Base-by-base conservation (phyloP, 371 early-diverging fungal species). In the Apophysomyces ossiformis region DNA sequence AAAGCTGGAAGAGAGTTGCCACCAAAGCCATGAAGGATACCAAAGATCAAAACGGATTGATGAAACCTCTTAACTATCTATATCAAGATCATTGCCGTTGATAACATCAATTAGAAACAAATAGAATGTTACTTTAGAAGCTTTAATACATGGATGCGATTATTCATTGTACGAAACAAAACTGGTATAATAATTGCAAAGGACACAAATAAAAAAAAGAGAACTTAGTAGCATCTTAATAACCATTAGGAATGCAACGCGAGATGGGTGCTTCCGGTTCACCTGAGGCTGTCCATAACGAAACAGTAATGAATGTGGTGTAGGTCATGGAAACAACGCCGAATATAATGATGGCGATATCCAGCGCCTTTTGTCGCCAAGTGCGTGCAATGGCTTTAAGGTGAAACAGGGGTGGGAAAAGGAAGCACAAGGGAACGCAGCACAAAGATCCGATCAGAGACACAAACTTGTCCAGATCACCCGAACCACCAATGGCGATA, bases 331-430 rank as follows among this genome's bases (percentile, higher is more conserved):
- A 89, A 1, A 88, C 45, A 7, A 86, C 58, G 41, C 94, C 96
- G 84, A 95, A 92, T 15, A 82, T 63, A 57, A 89, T 78, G 26
- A 94, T 72, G n/a, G 78, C 60, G 7, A 85, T 69, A 72, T 94
- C 93, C 39, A 71, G 58, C 1, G 68, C 59, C 56, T 74, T 78
- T 60, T 76, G 73, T 7, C 65, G 50, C 71, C 73, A 75, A 1
- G 72, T 72, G 15, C 54, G 65, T 37, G 92, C 86, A 45, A 86
- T 77, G 0, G 83, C 89, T 68, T 85, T 90, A 70, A 77, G 77
- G 76, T 94, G 94, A 84, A 95, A 93, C 38, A 94, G 68, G 7
- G 93, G 86, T 7, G 94, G 95, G 76, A 92, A 94, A 18, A 95
- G 82, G 74, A 94, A 94, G 41, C 89, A 84, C 37, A 91, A 78